Base-by-base conservation (phyloP, 768 basidiomycete species). In the Lyophyllum decastes region DNA sequence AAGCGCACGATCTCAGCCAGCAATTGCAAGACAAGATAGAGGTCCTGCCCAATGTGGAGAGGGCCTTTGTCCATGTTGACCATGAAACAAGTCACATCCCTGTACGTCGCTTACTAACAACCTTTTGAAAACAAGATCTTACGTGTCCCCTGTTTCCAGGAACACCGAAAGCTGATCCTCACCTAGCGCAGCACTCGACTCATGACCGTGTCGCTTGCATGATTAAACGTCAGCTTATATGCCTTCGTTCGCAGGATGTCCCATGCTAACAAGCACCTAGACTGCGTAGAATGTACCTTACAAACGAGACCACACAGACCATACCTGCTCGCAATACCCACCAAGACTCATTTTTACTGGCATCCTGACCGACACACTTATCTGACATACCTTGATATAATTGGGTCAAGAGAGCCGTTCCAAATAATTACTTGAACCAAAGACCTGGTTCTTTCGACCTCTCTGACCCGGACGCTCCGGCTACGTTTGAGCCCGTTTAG, bases 1-100 rank as follows among this genome's bases (percentile, higher is more conserved):
- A 87, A 70, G 92, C 93, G 19, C 92, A 94, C 68, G 92, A 94
- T 69, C 67, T 92, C 58, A 89, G 89, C 64, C 92, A 94, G 71
- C 80, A 88, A 60, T 73, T 94, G 17, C 92, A 94, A 67, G 93
- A 94, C 68, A 92, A 90, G 73, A 86, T 97, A 47, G 95, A 97
- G 68, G 82, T 85, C 16, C 76, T 97, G 38, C 93, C 94, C 2
- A 90, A 92, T 65, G 95, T 97, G 43, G 94, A 92, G 61, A 79
- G 95, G 35, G 95, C 95, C 35, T 97, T 95, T 70, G 94, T 97
- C 24, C 95, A 97, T 68, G 92, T 96, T 57, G 95, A 97, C 73
- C 89, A 96, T 66, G 95, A 96, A 74, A 89, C 90, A 5, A 89
- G 87, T n/a, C 94, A 95, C 73, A 66, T 76, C 16, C 82, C 81